These are phyloP conservation scores for Hirschfeldia incana DNA, from an alignment of 345 rosid genomes.

Conservation along the genomic window DNA sequence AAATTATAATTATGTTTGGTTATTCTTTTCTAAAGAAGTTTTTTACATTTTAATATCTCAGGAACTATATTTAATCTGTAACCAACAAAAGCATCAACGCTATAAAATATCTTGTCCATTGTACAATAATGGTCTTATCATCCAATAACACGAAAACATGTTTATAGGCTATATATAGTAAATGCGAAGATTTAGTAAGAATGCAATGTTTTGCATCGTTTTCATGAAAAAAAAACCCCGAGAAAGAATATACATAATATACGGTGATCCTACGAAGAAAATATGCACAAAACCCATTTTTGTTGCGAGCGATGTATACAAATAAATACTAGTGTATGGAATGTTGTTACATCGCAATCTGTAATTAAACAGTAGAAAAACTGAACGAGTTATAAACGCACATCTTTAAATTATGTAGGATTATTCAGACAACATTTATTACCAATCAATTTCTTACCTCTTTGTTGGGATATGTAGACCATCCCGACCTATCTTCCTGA, in stretches of 20 bases:
- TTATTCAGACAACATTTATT: constrained; percentile 34
- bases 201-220: background rate
- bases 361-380: constrained; percentile 17
- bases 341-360: constrained; percentile 17
- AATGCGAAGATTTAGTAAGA: background rate
- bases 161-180: background rate
- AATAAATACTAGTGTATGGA: background rate
- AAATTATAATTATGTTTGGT: background rate
- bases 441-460: constrained; percentile 38
- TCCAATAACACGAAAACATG: background rate
- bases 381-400: constrained; percentile 15
- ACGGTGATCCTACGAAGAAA: background rate
- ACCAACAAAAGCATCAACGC: background rate
- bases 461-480: constrained; percentile 38
- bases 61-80: background rate
- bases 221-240: background rate
- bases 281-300: background rate
- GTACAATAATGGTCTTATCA: background rate
- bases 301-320: background rate
- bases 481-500: constrained; percentile 30
- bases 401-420: constrained; percentile 28
- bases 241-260: background rate
- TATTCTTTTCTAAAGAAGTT: background rate
- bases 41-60: background rate
- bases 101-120: background rate